phyloP scores from a whole-genome alignment of 148 eudicot genomes.

The Persicaria tinctoria region DNA sequence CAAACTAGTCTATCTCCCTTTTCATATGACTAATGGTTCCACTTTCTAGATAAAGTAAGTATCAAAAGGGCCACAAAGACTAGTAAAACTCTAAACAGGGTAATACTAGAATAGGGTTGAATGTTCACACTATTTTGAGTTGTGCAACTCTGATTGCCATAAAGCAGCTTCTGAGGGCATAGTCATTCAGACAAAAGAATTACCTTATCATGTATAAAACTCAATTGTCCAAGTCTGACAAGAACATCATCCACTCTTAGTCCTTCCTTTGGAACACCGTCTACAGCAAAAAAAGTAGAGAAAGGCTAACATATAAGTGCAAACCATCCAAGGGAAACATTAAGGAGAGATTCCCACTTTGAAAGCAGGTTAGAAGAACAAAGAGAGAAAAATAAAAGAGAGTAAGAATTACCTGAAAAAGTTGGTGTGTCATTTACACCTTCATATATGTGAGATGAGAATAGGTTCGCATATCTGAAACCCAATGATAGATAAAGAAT shows the following conservation, averaged over 20 bases:
- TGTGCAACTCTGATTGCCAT: neutral
- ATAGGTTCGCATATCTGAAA: conserved; percentile 64
- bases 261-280: conserved; percentile 97
- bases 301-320: neutral
- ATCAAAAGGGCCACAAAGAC: neutral
- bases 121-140: neutral
- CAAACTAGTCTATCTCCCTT: neutral
- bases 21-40: neutral
- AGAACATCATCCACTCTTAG: conserved; percentile 81
- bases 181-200: conserved; percentile 8
- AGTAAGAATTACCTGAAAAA: conserved; percentile 50
- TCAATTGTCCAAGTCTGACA: conserved; percentile 60
- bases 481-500: neutral
- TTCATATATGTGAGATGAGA: conserved; percentile 72
- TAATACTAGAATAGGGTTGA: neutral
- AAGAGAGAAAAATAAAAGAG: neutral
- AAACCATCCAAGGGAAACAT: neutral
- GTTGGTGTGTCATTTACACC: conserved; percentile 60
- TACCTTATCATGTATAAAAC: conserved; percentile 70
- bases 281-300: conserved; percentile 29
- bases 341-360: neutral
- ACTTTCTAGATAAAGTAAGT: neutral
- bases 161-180: neutral
- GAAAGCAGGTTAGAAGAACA: neutral
- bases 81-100: neutral